These are phyloP conservation scores for Wickerhamomyces chaumierensis DNA, from an alignment of 805 yeast genomes.

Conservation along the genomic window DNA sequence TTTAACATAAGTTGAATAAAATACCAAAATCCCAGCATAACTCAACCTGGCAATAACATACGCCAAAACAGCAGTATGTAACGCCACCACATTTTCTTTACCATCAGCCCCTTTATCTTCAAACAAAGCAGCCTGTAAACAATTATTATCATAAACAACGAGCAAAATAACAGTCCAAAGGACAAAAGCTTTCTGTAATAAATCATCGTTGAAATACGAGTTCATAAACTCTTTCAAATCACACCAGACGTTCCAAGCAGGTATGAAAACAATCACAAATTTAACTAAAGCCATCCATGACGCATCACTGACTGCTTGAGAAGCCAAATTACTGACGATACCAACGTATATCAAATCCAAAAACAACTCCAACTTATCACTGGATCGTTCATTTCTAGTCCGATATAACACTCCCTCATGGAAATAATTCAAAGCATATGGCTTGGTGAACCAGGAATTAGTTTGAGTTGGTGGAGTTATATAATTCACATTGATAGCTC, in stretches of 20 bases:
- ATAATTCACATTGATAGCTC: slow-evolving; percentile 35
- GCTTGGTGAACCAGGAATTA: slow-evolving; percentile 30
- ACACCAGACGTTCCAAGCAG: slow-evolving; percentile 57
- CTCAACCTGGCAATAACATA: slow-evolving; percentile 29
- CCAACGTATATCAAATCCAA: slow-evolving; percentile 57
- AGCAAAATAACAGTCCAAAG: slow-evolving; percentile 41
- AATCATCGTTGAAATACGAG: slow-evolving; percentile 50
- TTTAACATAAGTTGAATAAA: slow-evolving; percentile 32
- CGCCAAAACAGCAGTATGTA: slow-evolving; percentile 23
- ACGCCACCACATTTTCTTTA: slow-evolving; percentile 31
- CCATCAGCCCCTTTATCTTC: too few species aligned
- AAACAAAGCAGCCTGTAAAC: slow-evolving; percentile 24
- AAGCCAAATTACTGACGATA: slow-evolving; percentile 47
- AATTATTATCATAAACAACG: slow-evolving; percentile 40
- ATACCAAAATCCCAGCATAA: slow-evolving; percentile 18
- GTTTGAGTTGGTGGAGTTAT: slow-evolving; percentile 27
- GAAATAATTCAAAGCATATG: slow-evolving; percentile 52
- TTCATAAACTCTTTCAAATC: slow-evolving; percentile 55
- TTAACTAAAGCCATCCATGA: slow-evolving; percentile 33
- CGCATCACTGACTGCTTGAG: slow-evolving; percentile 38
- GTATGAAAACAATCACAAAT: slow-evolving; percentile 40
- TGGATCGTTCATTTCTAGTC: slow-evolving; percentile 42
- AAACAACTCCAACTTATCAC: slow-evolving; percentile 44
- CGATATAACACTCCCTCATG: slow-evolving; percentile 43
- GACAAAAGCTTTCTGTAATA: slow-evolving; percentile 39